Conservation (phyloP, 2,329 filamentous ascomycete species). For the Phyllosticta capitalensis region DNA sequence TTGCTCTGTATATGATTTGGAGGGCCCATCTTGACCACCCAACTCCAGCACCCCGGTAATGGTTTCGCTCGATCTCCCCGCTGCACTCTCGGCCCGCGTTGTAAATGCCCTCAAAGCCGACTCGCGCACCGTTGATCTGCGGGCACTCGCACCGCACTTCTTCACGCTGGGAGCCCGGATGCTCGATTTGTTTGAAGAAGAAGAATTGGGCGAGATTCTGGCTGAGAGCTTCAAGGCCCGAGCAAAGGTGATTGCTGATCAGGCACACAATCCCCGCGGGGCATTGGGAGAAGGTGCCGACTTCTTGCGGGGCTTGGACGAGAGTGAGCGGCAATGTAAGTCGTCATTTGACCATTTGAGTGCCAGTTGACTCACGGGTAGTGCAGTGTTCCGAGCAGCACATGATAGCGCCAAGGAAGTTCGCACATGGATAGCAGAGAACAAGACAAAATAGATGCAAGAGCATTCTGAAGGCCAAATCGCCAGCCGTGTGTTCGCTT, state of each 20-base stretch:
- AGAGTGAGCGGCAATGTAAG: conserved; percentile 67
- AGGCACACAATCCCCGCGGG: conserved; percentile 75
- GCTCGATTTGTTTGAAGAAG: conserved; percentile 84
- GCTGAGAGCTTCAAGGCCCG: conserved; percentile 68
- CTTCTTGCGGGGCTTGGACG: conserved; percentile 79
- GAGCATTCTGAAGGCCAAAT: background rate
- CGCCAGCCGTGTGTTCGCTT: background rate
- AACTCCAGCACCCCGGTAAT: conserved; percentile 14
- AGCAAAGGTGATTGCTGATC: conserved; percentile 74
- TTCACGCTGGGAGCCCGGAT: conserved; percentile 79
- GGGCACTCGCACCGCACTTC: conserved; percentile 76
- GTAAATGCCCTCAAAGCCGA: conserved; percentile 87
- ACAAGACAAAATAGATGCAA: conserved; percentile 22
- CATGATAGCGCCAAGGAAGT: conserved; percentile 40
- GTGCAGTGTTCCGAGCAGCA: conserved; percentile 37
- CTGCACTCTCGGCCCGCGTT: conserved; percentile 67
- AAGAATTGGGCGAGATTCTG: conserved; percentile 59
- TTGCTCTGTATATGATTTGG: background rate
- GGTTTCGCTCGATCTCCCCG: conserved; percentile 70
- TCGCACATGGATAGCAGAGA: conserved; percentile 34
- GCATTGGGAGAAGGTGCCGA: conserved; percentile 60
- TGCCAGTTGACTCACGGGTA: background rate
- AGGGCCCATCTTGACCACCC: background rate
- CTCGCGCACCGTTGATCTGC: conserved; percentile 72
- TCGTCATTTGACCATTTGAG: conserved; percentile 12